Percentiles rank a stretch among this genome's conserved stretches.
phyloP scores from a whole-genome alignment of 805 yeast genomes.

The Lipomyces starkeyi region DNA sequence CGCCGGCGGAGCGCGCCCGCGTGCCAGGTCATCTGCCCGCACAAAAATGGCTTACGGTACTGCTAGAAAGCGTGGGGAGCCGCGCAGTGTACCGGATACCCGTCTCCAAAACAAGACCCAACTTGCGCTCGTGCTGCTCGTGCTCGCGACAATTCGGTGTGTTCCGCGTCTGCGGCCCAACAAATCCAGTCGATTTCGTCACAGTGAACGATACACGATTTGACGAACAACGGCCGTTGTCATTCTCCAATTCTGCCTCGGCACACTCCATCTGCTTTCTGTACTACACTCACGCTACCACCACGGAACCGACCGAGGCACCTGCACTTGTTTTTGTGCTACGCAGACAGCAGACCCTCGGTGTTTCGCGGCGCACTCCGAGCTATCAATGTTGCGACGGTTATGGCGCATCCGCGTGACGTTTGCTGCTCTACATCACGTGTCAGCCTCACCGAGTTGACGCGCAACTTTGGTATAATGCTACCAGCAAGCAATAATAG shows the following conservation, averaged over 20 bases:
- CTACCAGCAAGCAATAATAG: too few relatives aligned
- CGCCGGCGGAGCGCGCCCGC: not conserved
- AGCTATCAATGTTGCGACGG: not conserved
- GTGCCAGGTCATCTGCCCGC: constrained; percentile 5
- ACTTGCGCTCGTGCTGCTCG: not conserved
- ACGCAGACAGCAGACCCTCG: too few relatives aligned
- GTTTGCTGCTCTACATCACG: not conserved
- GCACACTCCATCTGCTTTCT: not conserved
- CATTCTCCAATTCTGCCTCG: not conserved
- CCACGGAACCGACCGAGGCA: not conserved
- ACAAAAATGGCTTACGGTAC: not conserved
- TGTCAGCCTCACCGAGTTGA: not conserved
- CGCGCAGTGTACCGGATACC: not conserved
- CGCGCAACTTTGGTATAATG: too few relatives aligned
- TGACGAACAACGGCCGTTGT: not conserved
- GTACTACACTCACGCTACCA: not conserved
- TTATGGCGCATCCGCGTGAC: not conserved
- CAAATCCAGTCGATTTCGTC: not conserved
- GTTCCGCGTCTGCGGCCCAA: not conserved
- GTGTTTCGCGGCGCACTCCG: too few relatives aligned
- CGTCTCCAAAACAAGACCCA: not conserved
- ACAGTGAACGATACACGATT: not conserved
- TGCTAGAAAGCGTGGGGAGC: not conserved
- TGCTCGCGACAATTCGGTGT: not conserved
- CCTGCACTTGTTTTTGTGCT: too few relatives aligned